These are phyloP conservation scores for Oidium heveae DNA, from an alignment of 2,329 filamentous ascomycete species.

Conservation along the genomic window DNA sequence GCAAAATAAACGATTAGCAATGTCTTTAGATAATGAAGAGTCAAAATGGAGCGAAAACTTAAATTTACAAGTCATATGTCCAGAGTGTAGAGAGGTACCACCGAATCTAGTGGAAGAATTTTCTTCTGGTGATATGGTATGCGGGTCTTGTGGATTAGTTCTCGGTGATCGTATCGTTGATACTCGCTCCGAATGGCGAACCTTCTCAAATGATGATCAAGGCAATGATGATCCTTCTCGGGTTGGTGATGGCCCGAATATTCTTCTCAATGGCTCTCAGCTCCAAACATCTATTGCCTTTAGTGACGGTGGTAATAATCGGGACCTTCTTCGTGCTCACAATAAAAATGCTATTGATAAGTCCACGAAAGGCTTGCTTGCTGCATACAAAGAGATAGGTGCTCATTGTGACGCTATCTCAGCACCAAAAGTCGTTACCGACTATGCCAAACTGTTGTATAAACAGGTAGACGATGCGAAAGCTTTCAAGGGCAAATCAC, in stretches of 20 bases:
- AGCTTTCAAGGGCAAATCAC: conserved; percentile 82
- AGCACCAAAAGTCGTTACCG: conserved; percentile 56
- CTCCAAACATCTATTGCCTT: conserved; percentile 74
- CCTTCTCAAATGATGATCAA: conserved; percentile 94
- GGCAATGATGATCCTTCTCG: conserved; percentile 90
- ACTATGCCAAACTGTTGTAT: conserved; percentile 84
- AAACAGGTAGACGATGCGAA: conserved; percentile 85
- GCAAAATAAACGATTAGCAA: conserved; percentile 20
- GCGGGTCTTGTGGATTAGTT: conserved; percentile 73
- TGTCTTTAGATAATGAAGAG: conserved; percentile 5
- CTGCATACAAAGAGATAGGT: conserved; percentile 72
- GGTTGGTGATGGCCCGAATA: conserved; percentile 85
- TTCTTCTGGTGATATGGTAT: conserved; percentile 78
- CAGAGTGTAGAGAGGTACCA: conserved; percentile 76
- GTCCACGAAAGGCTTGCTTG: conserved; percentile 53
- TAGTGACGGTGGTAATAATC: conserved; percentile 44
- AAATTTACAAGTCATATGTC: conserved; percentile 64
- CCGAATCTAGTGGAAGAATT: conserved; percentile 86
- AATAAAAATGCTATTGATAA: conserved; percentile 65
- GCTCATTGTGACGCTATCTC: conserved; percentile 66
- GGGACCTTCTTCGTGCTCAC: conserved; percentile 61
- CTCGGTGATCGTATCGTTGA: conserved; percentile 82
- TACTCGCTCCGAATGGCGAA: conserved; percentile 92
- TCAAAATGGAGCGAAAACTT: conserved; percentile 38
- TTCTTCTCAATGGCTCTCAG: conserved; percentile 71